Evolutionary conservation across 1,139 yeast species (phyloP), one percentile per base, ranked within the genome.

Genomic region (Debaryomycetaceae sp.): DNA sequence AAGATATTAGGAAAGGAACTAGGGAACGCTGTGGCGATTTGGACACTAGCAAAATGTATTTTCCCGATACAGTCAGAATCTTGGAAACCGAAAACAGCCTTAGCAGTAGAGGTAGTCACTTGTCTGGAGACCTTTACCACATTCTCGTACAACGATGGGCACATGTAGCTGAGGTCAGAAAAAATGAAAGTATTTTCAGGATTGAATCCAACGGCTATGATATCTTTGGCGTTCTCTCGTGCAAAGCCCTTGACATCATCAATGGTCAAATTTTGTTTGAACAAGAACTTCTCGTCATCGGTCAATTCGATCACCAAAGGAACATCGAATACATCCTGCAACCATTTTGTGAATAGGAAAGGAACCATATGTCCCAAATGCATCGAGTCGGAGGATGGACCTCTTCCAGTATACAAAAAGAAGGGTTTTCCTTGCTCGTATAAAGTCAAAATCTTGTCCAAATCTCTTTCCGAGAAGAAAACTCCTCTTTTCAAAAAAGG

Each of bases 291-390:
- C 68, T 95, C 99, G 63, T 95, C 99, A 64, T 95, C 99, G 3
- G 99, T 95, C 69, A 95, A 75, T 67, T 93, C 97, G 55, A 95
- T 83, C 37, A 95, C 95, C 53, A 95, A 76, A n/a, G 99, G 98
- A 45, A 81, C 97, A 61, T 93, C 98, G 64, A 95, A 93, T 4
- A 91, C 99, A 42, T 91, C 97, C 68, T 95, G 99, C 58, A 95
- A 76, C 99, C 99, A 95, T 67, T 90, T 90, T 48, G 99, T 93
- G 73, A 95, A 95, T 36, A 87, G 66, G 62, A 95, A 95, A 9
- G 99, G 99, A 49, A 91, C 79, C 91, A 93, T 85, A 66, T 95
- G 99, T 40, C 99, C 99, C 70, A 95, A 75, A 65, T 95, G 99
- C 89, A 95, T 85, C 23, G 95, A 85, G 56, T 86, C 97, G 38